Evolutionary conservation across 2,329 filamentous ascomycete genomes (phyloP).

Genomic region (Venturia oleaginea): DNA sequence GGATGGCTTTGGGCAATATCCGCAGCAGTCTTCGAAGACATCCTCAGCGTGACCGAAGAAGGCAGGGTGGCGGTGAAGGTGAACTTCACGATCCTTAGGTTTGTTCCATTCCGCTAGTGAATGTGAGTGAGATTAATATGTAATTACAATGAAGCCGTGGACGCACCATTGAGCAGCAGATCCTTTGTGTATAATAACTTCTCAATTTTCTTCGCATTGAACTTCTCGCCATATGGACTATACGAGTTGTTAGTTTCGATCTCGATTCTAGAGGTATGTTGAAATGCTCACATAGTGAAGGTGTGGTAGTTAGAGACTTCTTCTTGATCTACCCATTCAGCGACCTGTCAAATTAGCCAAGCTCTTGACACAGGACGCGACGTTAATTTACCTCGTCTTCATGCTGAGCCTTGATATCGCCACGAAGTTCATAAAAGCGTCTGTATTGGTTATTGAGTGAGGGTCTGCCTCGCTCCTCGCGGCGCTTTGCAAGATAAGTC

Average conservation of each 20-base stretch:
- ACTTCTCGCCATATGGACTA: conserved; percentile 48
- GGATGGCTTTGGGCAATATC: conserved; percentile 59
- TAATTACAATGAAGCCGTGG: not conserved
- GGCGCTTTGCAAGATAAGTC: conserved; percentile 58
- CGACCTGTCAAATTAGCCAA: conserved; percentile 39
- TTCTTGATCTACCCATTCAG: conserved; percentile 71
- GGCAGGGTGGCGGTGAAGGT: conserved; percentile 67
- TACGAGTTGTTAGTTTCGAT: not conserved
- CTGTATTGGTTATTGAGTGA: conserved; percentile 34
- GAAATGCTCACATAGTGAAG: conserved; percentile 41
- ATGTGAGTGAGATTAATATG: not conserved
- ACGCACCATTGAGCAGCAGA: conserved; percentile 58
- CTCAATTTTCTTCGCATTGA: conserved; percentile 61
- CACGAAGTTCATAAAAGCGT: conserved; percentile 39
- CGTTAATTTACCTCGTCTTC: conserved; percentile 62
- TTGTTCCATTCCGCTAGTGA: conserved; percentile 65
- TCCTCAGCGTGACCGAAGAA: conserved; percentile 73
- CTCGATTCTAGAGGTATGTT: not conserved
- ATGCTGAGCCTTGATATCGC: conserved; percentile 67
- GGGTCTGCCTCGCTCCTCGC: conserved; percentile 64
- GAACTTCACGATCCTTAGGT: conserved; percentile 61
- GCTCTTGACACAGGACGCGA: not conserved
- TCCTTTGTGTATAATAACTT: conserved; percentile 76
- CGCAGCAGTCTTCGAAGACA: conserved; percentile 73
- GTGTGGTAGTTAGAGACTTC: conserved; percentile 70